Evolutionary conservation across 176 grass and related monocot species (phyloP), one percentile per base, ranked within the genome.

Genomic region (Aegilops bicornis): DNA sequence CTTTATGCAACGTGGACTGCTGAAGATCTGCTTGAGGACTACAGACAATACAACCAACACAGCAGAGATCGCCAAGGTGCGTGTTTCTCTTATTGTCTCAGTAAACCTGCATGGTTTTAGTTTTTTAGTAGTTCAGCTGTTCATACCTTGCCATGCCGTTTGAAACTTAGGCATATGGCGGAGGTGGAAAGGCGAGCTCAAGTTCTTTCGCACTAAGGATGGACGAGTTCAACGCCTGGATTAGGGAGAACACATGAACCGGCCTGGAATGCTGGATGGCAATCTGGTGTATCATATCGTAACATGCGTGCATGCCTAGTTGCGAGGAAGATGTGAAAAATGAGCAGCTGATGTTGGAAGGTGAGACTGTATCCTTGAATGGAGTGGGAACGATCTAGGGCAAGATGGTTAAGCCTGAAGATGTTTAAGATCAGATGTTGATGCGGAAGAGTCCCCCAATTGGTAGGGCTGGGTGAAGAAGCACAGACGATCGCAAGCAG

Each of bases 1-100:
- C 13, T 94, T 92, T 87, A 91, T 98, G 87, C 90, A 98, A 86
- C 86, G 88, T 30, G 83, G 92, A 71, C 77, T 91, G 70, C 66
- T 96, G 36, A 98, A 96, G 80, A 85, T 98, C 73, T 98, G 94
- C 83, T 90, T 98, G 87, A 89, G 96, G 90, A 92, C 90, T 73
- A 80, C 19, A 40, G 97, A 98, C 83, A 85, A 2, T 83, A 37
- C 24, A 35, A 86, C 67, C 69, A 86, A 98, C 84, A 98, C 88
- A 64, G 80, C 88, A 85, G 88, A 94, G 76, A 85, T 96, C 87
- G 92, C 92, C 30, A 98, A 94, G 94, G 97, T 94, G 59, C 37
- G 25, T 54, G 2, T 42, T 3, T 33, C 36, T 74, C 16, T 59
- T 20, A n/a, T 66, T 74, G 10, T 47, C 25, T 79, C n/a, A 68